phyloP scores from a whole-genome alignment of 768 basidiomycete species.

The Trametes cubensis region DNA sequence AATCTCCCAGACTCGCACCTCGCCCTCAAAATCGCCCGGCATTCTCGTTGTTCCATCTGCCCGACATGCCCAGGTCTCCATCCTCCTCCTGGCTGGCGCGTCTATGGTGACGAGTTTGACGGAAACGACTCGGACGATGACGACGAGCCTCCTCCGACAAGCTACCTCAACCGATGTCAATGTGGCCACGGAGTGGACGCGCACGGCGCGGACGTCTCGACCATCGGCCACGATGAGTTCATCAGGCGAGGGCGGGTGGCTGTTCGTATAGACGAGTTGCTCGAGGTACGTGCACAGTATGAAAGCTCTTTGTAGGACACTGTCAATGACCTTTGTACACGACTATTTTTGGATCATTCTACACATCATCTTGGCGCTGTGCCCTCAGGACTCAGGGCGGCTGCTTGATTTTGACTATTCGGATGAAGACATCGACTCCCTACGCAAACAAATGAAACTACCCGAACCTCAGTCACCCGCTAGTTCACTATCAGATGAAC shows the following conservation, averaged over 20 bases:
- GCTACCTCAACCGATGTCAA: constrained; percentile 61
- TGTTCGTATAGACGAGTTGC: constrained; percentile 76
- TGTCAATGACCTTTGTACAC: background rate
- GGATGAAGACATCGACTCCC: constrained; percentile 67
- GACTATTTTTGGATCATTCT: background rate
- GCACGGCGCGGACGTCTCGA: constrained; percentile 66
- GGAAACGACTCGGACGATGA: constrained; percentile 78
- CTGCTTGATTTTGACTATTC: constrained; percentile 80
- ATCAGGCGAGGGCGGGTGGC: constrained; percentile 74
- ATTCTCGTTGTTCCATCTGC: constrained; percentile 72
- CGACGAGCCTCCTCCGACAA: constrained; percentile 42
- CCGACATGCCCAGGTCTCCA: constrained; percentile 68
- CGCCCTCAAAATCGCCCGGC: constrained; percentile 81
- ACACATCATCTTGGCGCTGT: background rate
- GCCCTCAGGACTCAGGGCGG: constrained; percentile 65
- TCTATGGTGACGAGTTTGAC: constrained; percentile 55
- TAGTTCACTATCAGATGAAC: constrained; percentile 47
- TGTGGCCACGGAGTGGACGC: constrained; percentile 69
- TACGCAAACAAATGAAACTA: constrained; percentile 70
- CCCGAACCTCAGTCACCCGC: constrained; percentile 52
- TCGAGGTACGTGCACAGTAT: constrained; percentile 58
- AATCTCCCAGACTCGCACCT: constrained; percentile 53
- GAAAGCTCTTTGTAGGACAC: background rate
- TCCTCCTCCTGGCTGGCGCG: constrained; percentile 56
- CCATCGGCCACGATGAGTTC: constrained; percentile 65